Conservation (phyloP, 306 rosid species). For the Malus fusca region DNA sequence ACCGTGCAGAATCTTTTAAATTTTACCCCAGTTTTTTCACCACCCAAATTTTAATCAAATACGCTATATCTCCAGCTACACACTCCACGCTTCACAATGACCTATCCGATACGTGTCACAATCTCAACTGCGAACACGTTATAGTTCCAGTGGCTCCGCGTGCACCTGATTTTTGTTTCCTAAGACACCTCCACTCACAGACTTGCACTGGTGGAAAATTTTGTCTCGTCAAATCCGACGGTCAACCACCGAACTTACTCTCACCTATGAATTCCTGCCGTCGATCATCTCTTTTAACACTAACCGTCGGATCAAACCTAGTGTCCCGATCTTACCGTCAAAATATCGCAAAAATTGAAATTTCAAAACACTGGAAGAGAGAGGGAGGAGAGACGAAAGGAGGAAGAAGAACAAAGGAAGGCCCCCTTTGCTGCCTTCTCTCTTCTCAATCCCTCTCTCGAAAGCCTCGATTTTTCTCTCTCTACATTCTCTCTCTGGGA, state of each 20-base stretch:
- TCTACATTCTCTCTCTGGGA: conserved; percentile 1
- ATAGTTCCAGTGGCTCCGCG: background rate
- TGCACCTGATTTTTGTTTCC: background rate
- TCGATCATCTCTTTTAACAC: background rate
- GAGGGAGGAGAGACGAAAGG: conserved; percentile 77
- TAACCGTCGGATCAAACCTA: conserved; percentile 36
- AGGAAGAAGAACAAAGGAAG: conserved; percentile 18
- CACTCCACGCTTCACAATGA: background rate
- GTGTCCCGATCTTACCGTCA: conserved; percentile 48
- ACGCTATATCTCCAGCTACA: background rate
- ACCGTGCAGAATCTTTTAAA: conserved; percentile 13
- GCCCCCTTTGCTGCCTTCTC: conserved; percentile 26
- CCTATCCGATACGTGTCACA: conserved; percentile 9
- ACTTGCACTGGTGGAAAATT: conserved; percentile 11
- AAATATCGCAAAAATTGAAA: conserved; percentile 74
- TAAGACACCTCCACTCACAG: background rate
- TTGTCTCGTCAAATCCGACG: conserved; percentile 35
- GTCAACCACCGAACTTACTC: conserved; percentile 8
- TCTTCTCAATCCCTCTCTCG: conserved; percentile 18
- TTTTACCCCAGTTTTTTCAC: conserved; percentile 6
- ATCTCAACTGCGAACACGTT: background rate
- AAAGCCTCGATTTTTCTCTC: conserved; percentile 13
- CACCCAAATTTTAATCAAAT: background rate
- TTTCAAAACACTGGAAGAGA: conserved; percentile 83
- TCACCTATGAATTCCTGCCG: conserved; percentile 51